Percentiles rank a stretch among this genome's conserved stretches.
These are phyloP conservation scores for Pyricularia pennisetigena DNA, from an alignment of 2,329 filamentous ascomycete species.

Conservation along the genomic window DNA sequence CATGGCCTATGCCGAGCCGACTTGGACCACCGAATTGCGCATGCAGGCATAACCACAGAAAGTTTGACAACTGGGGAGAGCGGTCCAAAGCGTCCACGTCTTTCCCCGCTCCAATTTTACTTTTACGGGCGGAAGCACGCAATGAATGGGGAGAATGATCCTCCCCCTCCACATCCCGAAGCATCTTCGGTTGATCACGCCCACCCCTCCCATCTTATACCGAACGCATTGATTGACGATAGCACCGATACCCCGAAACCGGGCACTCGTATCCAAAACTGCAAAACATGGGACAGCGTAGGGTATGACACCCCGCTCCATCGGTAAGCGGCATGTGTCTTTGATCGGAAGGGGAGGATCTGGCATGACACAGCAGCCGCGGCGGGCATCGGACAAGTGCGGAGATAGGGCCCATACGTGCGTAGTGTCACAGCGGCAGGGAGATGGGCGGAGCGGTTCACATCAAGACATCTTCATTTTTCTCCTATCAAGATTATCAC, in stretches of 20 bases:
- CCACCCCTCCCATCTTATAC: no score
- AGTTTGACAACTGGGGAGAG: neutral
- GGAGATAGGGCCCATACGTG: neutral
- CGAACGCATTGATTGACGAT: neutral
- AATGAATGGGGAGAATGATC: neutral
- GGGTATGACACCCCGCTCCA: neutral
- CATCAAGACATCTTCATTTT: neutral
- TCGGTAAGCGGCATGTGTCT: neutral
- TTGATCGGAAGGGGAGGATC: neutral
- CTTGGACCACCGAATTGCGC: neutral
- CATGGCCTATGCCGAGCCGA: neutral
- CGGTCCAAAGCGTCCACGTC: neutral
- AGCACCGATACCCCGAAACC: neutral
- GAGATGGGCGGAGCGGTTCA: neutral
- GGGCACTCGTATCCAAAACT: neutral
- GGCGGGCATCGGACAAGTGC: neutral
- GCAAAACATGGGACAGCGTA: neutral
- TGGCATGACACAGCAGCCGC: neutral
- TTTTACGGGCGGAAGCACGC: neutral
- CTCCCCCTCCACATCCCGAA: neutral
- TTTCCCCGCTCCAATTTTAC: neutral
- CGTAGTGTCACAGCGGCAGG: neutral
- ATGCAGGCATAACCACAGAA: no score
- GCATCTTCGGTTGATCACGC: no score
- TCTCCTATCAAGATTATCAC: no score